Conservation (phyloP, 208 protist genomes). For the Acanthamoeba triangularis region DNA sequence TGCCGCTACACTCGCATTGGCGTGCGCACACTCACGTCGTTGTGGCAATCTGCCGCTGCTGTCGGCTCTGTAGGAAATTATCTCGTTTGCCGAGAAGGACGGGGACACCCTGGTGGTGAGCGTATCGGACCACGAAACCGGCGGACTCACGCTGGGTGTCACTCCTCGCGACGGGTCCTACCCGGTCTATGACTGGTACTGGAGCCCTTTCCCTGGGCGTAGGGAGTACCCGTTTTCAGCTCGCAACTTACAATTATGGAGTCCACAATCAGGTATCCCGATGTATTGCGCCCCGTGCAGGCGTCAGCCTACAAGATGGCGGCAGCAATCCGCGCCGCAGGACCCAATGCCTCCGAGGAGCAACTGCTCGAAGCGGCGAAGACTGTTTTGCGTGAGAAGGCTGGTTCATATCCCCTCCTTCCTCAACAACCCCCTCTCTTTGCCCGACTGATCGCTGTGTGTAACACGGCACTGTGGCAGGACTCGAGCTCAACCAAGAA, state of each 20-base stretch:
- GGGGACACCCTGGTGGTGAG: constrained; percentile 82
- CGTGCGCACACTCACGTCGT: neutral
- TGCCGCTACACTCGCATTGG: neutral
- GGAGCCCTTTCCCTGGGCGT: neutral
- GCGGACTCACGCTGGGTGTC: constrained; percentile 79
- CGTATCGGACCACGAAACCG: constrained; percentile 87
- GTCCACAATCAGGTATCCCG: neutral
- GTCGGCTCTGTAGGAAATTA: neutral
- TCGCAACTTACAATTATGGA: neutral
- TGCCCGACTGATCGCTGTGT: neutral
- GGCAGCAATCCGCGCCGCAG: neutral
- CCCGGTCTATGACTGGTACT: constrained; percentile 73
- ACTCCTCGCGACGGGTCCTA: constrained; percentile 21
- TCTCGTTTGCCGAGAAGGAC: constrained; percentile 77
- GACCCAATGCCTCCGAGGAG: constrained; percentile 23
- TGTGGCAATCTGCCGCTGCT: neutral
- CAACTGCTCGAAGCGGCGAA: neutral
- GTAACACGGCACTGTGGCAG: neutral
- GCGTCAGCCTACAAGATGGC: constrained; percentile 16
- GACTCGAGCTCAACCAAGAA: neutral
- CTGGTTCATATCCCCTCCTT: neutral
- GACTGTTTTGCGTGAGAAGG: neutral
- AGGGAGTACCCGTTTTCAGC: neutral
- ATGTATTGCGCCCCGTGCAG: neutral
- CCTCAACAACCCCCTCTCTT: neutral